Conservation (phyloP, 164 flowering plant species). For the Akebia trifoliata region DNA sequence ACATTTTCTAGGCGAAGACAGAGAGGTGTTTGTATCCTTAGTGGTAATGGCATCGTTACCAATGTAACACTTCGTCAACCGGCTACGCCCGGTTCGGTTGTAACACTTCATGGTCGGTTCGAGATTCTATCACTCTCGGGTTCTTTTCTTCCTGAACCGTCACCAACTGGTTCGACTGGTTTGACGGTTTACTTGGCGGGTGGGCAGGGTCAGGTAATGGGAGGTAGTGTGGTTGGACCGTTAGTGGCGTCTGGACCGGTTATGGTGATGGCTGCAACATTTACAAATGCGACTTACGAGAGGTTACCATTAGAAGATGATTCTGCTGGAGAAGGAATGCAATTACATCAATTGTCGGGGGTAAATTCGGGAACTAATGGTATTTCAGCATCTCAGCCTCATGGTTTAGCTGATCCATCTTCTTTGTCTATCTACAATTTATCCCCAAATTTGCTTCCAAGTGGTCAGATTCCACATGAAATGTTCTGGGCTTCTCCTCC, state of each 20-base stretch:
- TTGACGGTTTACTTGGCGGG: background rate
- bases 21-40: no score
- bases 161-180: background rate
- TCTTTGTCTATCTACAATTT: constrained; percentile 9
- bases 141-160: background rate
- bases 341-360: constrained; percentile 17
- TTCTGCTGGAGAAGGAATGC: constrained; percentile 32
- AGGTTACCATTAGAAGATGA: constrained; percentile 53
- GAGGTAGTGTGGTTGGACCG: constrained; percentile 60
- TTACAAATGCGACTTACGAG: constrained; percentile 54
- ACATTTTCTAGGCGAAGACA: background rate
- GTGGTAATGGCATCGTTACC: no score
- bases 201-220: constrained; percentile 33
- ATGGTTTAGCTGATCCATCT: constrained; percentile 6
- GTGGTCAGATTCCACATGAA: constrained; percentile 14
- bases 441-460: constrained; percentile 9
- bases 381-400: constrained; percentile 14
- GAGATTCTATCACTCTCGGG: constrained; percentile 45
- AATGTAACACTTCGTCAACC: background rate
- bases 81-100: background rate
- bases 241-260: constrained; percentile 39
- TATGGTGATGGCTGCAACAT: constrained; percentile 36
- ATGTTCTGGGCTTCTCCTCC: constrained; percentile 9
- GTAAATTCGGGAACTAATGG: constrained; percentile 11
- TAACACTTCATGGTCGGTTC: constrained; percentile 1